Conservation (phyloP, 257 asterid genomes). For the Handroanthus guayacan region DNA sequence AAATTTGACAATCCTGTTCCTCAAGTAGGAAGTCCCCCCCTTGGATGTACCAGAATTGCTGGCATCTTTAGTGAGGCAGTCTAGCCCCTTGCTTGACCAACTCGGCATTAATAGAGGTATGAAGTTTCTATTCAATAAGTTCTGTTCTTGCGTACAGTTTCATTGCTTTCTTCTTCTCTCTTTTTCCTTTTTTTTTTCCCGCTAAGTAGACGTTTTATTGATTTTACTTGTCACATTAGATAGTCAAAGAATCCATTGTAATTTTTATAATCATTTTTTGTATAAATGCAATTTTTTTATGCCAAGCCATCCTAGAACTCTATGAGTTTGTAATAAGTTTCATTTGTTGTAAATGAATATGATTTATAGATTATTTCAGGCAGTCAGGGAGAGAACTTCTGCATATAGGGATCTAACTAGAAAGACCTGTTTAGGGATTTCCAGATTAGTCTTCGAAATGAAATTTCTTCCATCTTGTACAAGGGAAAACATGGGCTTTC, state of each 20-base stretch:
- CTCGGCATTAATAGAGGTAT: conserved; percentile 87
- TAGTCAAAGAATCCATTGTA: not conserved
- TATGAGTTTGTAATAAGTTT: no score
- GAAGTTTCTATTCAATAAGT: conserved; percentile 22
- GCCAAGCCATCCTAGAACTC: not conserved
- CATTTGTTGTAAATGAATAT: conserved; percentile 5
- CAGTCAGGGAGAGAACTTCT: not conserved
- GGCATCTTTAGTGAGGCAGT: conserved; percentile 92
- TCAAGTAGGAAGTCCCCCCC: conserved; percentile 88
- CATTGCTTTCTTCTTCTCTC: no score
- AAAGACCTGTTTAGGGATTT: not conserved
- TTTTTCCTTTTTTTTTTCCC: not conserved
- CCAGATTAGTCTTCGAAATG: conserved; percentile 19
- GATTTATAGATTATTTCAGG: not conserved
- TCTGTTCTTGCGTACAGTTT: conserved; percentile 22
- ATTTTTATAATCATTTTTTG: not conserved
- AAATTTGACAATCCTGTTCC: not conserved
- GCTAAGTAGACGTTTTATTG: conserved; percentile 9
- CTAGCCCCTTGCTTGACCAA: conserved; percentile 93
- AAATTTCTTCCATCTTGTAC: conserved; percentile 9
- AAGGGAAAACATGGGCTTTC: conserved; percentile 11
- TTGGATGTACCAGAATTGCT: conserved; percentile 89
- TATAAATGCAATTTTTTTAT: not conserved
- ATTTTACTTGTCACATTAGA: not conserved
- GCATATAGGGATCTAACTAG: not conserved